These are phyloP conservation scores for Scheffersomyces cryptocercus DNA, from an alignment of 1,139 yeast species.

Conservation along the genomic window DNA sequence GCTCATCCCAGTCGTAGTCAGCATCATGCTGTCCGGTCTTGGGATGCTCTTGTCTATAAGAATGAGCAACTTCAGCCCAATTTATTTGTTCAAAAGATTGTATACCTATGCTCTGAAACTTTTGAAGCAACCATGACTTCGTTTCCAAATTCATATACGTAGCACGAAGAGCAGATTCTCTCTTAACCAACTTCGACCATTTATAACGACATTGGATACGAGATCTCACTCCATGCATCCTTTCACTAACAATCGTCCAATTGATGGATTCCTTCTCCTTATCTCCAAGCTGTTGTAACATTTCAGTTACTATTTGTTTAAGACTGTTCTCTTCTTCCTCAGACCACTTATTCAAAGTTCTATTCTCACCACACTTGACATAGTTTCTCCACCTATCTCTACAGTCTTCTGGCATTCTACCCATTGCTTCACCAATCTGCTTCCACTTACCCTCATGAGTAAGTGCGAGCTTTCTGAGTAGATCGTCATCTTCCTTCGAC, in stretches of 20 bases:
- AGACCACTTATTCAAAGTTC: constrained; percentile 80
- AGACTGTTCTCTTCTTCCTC: constrained; percentile 67
- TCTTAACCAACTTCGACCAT: constrained; percentile 78
- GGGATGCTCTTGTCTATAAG: constrained; percentile 10
- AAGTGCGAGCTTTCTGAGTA: constrained; percentile 60
- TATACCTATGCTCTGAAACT: constrained; percentile 50
- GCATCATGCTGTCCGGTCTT: constrained; percentile 1
- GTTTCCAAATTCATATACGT: constrained; percentile 52
- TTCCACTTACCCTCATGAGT: constrained; percentile 85
- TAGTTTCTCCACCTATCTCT: constrained; percentile 96
- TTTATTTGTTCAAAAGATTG: constrained; percentile 54
- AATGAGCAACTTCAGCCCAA: constrained; percentile 50
- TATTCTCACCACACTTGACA: constrained; percentile 79
- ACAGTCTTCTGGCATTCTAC: constrained; percentile 97
- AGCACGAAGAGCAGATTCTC: constrained; percentile 55
- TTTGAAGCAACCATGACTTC: constrained; percentile 57
- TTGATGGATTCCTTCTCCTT: constrained; percentile 46
- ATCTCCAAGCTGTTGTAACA: constrained; percentile 23
- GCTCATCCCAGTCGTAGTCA: constrained; percentile 25
- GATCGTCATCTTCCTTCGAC: constrained; percentile 77
- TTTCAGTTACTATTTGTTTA: constrained; percentile 52
- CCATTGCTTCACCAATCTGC: constrained; percentile 70
- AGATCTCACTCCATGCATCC: constrained; percentile 84
- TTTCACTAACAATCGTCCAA: constrained; percentile 89
- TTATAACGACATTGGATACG: constrained; percentile 94